Evolutionary conservation across 345 rosid genomes (phyloP), one percentile per base, ranked within the genome.

Genomic region (Acer negundo): DNA sequence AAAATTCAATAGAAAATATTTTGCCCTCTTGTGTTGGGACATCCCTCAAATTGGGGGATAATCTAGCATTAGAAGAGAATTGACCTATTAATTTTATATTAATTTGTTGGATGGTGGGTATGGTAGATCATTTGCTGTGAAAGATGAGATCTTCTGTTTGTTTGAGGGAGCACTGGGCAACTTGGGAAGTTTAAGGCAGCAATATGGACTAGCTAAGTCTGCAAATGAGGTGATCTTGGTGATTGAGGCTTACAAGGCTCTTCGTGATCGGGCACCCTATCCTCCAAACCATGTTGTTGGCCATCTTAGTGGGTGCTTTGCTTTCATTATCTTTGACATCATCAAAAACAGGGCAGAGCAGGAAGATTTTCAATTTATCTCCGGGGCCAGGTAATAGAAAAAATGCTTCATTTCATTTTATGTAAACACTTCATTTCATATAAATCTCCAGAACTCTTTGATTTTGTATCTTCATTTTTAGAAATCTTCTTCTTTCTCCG

Each of bases 241-340:
- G 26, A 95, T 95, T 20, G 99, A 95, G 83, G 99, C 99, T 58
- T 95, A 95, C 76, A 95, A 95, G 96, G 93, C 98, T 65, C 96
- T 95, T 23, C 96, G 99, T 4, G 99, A 95, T 83, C 82, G 99
- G 70, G 99, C 99, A 51, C 99, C 99, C 13, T 95, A 93, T 80
- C 99, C 99, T 23, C 78, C 97, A 0, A 95, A 83, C 91, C 99
- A 92, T 56, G 92, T 95, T 12, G 98, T 95, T 22, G 92, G 93
- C 44, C 98, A 95, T 82, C 92, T 95, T 2, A 87, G 85, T 23
- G 99, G 99, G 0, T 85, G 84, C 79, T 95, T 95, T 65, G 88
- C 97, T 56, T 95, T 95, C 90, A 81, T 95, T 76, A 94, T 95
- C 80, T 95, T 87, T 20, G 99, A 95, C 87, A 31, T 31, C 35